Base-by-base conservation (phyloP, 176 grass and related monocot species). In the Typha latifolia region DNA sequence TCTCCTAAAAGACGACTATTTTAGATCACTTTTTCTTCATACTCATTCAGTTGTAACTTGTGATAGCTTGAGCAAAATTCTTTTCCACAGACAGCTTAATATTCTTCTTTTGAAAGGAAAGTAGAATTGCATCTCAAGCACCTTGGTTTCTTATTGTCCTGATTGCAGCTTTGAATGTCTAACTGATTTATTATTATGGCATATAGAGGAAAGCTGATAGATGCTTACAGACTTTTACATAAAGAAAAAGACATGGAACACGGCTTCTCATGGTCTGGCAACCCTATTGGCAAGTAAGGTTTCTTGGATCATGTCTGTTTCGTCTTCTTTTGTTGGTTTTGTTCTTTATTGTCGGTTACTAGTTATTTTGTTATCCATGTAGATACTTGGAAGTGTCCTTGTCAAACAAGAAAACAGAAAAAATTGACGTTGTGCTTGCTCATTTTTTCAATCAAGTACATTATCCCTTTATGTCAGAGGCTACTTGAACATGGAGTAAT, bases 201-300 rank as follows among this genome's bases (percentile, higher is more conserved):
- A 62, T 89, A 67, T 69, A 97, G 93, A 72, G 93, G 93, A 75
- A 91, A 89, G 74, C 88, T 97, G 50, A 70, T 97, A 75, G 88
- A 97, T 91, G 93, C 85, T 68, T 92, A 89, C 64, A 89, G 93
- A 84, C 51, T 75, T 78, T 68, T 96, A 50, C 85, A 97, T 70
- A 82, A 96, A 71, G 93, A 91, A 72, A 88, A 97, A 67, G 85
- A 97, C 64, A 86, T 90, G 83, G 82, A 97, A 13, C 24, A 49
- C 72, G 85, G 88, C 20, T 97, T 89, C 76, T 92, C 88, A 56
- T 97, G 93, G 88, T 92, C 78, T 18, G 93, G 93, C n/a, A 71
- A 97, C 72, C 88, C 88, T 69, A 75, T 92, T 76, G 88, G 93
- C 75, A 97, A 97, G 93, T 97, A 91, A 83, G 90, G 76, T 62